Evolutionary conservation across 768 basidiomycete genomes (phyloP).

Genomic region (Suillus lakei): DNA sequence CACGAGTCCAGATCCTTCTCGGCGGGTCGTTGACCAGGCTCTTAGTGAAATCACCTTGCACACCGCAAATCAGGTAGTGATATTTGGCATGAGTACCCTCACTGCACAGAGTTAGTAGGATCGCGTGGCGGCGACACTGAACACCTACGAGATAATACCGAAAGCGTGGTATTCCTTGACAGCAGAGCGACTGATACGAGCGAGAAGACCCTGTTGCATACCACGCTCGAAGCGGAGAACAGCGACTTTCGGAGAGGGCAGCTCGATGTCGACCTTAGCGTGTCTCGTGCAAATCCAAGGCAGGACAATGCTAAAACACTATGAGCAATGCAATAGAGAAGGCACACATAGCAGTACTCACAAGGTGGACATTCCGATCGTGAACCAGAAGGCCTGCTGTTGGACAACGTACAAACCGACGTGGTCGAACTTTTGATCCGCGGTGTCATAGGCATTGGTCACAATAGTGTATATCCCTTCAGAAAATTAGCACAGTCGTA

Average conservation of each 20-base stretch:
- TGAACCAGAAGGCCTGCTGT: slow-evolving; percentile 82
- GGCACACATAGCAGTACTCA: slow-evolving; percentile 37
- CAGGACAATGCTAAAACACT: slow-evolving; percentile 56
- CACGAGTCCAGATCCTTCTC: slow-evolving; percentile 74
- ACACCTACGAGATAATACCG: slow-evolving; percentile 71
- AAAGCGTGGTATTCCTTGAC: slow-evolving; percentile 87
- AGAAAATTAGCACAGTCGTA: slow-evolving; percentile 18
- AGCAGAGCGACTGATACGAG: slow-evolving; percentile 71
- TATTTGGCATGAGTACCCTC: slow-evolving; percentile 75
- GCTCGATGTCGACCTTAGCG: slow-evolving; percentile 74
- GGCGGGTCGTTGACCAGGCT: slow-evolving; percentile 74
- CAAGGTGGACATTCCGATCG: slow-evolving; percentile 75
- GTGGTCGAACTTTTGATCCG: slow-evolving; percentile 59
- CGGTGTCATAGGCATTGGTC: slow-evolving; percentile 62
- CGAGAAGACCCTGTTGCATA: slow-evolving; percentile 83
- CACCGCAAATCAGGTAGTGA: slow-evolving; percentile 83
- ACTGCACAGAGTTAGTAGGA: slow-evolving; percentile 39
- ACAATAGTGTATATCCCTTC: slow-evolving; percentile 72
- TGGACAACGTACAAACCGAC: slow-evolving; percentile 57
- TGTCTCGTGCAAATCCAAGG: slow-evolving; percentile 80
- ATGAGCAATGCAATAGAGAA: slow-evolving; percentile 11
- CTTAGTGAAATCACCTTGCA: slow-evolving; percentile 81
- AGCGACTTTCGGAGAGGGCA: slow-evolving; percentile 83
- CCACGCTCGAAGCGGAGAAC: slow-evolving; percentile 80
- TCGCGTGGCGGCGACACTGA: slow-evolving; percentile 2